phyloP scores from a whole-genome alignment of 2,329 filamentous ascomycete genomes.

The Penicillium crustosum region DNA sequence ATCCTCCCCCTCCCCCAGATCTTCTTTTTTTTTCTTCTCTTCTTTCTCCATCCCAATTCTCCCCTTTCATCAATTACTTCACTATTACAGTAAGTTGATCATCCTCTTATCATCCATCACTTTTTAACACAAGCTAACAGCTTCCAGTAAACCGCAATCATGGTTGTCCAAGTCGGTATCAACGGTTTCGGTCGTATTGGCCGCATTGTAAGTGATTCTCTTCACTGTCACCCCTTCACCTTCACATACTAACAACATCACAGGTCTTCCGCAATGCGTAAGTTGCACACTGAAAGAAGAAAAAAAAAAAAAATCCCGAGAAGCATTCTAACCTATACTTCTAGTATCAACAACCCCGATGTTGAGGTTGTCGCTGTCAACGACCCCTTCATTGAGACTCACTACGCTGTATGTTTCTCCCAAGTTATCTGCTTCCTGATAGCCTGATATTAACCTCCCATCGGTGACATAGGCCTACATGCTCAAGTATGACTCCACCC shows the following conservation, averaged over 20 bases:
- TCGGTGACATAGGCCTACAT: conserved; percentile 77
- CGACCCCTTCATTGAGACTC: conserved; percentile 97
- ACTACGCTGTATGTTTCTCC: conserved; percentile 81
- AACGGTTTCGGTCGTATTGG: conserved; percentile 99
- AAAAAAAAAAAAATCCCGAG: background rate
- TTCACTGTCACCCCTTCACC: background rate
- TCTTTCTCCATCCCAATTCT: conserved; percentile 7
- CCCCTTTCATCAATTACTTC: conserved; percentile 3
- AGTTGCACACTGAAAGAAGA: conserved; percentile 37
- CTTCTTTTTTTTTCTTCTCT: conserved; percentile 15
- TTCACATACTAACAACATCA: conserved; percentile 24
- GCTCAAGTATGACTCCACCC: conserved; percentile 98
- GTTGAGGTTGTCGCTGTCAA: conserved; percentile 96
- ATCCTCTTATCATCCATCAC: background rate
- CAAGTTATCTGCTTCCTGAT: background rate
- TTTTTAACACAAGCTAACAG: conserved; percentile 24
- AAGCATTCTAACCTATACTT: conserved; percentile 17
- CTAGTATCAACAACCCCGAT: conserved; percentile 76
- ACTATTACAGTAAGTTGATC: conserved; percentile 16
- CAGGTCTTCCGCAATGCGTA: conserved; percentile 93
- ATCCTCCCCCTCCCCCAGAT: conserved; percentile 31
- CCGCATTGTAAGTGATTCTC: conserved; percentile 65
- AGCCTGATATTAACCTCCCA: conserved; percentile 1
- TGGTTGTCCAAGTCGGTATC: conserved; percentile 74
- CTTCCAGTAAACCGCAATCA: conserved; percentile 35